Percentiles rank a stretch among this genome's conserved stretches.
phyloP scores from a whole-genome alignment of 768 basidiomycete species.

The Hortiboletus campestris region DNA sequence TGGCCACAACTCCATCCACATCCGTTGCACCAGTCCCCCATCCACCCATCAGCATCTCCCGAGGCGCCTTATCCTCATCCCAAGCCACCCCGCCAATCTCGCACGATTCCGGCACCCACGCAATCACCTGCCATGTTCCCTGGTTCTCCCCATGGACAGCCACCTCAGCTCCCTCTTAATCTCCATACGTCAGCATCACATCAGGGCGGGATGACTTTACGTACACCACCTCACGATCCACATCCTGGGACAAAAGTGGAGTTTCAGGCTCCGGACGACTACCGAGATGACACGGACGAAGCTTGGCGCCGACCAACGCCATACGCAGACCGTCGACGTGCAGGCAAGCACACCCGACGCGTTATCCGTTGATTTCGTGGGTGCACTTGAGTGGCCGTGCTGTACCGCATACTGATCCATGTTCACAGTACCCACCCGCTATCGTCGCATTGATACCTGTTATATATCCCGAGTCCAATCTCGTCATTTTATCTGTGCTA shows the following conservation, averaged over 20 bases:
- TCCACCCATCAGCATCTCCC: slow-evolving; percentile 20
- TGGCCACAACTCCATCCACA: slow-evolving; percentile 34
- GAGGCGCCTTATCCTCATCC: slow-evolving; percentile 36
- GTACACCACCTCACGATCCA: slow-evolving; percentile 48
- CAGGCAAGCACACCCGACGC: slow-evolving; percentile 77
- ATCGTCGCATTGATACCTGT: slow-evolving; percentile 23
- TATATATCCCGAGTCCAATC: slow-evolving; percentile 19
- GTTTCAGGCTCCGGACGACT: slow-evolving; percentile 44
- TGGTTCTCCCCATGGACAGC: slow-evolving; percentile 32
- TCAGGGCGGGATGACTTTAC: slow-evolving; percentile 31
- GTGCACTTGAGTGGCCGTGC: background rate
- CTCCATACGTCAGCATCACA: slow-evolving; percentile 30
- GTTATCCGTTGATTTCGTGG: slow-evolving; percentile 46
- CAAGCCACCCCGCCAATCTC: slow-evolving; percentile 33
- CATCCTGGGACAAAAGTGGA: slow-evolving; percentile 33
- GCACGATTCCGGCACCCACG: slow-evolving; percentile 20
- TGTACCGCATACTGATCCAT: background rate
- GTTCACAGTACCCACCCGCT: slow-evolving; percentile 1
- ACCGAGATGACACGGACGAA: slow-evolving; percentile 60
- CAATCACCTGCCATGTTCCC: slow-evolving; percentile 30
- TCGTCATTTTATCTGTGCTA: slow-evolving; percentile 21
- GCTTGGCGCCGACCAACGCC: slow-evolving; percentile 73
- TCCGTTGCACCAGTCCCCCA: slow-evolving; percentile 29
- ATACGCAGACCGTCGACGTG: slow-evolving; percentile 68
- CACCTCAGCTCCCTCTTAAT: slow-evolving; percentile 35